Base-by-base conservation (phyloP, 495 filamentous ascomycete species). In the Eremomyces bilateralis region DNA sequence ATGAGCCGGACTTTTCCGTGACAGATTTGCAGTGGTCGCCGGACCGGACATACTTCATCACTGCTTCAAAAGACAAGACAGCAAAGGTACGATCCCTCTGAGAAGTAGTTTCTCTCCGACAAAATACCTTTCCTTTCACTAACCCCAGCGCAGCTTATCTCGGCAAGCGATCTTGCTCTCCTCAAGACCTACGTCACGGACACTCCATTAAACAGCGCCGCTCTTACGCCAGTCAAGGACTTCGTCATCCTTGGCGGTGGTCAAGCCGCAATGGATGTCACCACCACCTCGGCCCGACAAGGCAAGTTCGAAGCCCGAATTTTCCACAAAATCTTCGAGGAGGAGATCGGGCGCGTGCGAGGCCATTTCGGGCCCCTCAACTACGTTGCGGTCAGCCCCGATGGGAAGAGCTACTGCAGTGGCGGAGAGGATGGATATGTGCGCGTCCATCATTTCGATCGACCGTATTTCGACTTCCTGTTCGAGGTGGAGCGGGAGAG, bases 361-460 rank as follows among this genome's bases (percentile, higher is more conserved):
- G 88, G 88, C 31, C 88, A 97, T 58, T 97, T 97, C 59, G 88
- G 88, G 53, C 85, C 84, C 34, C 66, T 94, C 45, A 83, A 84
- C 60, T 73, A 76, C 44, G 66, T 97, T 46, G 82, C 83, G 21
- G 80, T 80, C 35, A 78, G 93, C 60, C 85, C 85, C 20, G 64
- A 72, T 36, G 88, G 88, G 41, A 80, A 75, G 46, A 71, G 83
- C 39, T 99, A 99, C 52, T 80, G 79, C 49, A 80, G 72, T 41
- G 88, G 88, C 38, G 85, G 83, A 50, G 88, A 99, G 62, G 88
- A 99, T 61, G 88, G 88, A 45, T 99, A 99, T 60, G 88, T 99
- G 28, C 76, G 88, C 46, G 80, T 95, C 30, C 88, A 99, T 59
- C 81, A 91, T 54, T 99, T 99, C 59, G 88, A 99, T 59, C 84